Evolutionary conservation across 768 basidiomycete species (phyloP), one percentile per base, ranked within the genome.

Genomic region (Tylopilus plumbeoviolaceoides): DNA sequence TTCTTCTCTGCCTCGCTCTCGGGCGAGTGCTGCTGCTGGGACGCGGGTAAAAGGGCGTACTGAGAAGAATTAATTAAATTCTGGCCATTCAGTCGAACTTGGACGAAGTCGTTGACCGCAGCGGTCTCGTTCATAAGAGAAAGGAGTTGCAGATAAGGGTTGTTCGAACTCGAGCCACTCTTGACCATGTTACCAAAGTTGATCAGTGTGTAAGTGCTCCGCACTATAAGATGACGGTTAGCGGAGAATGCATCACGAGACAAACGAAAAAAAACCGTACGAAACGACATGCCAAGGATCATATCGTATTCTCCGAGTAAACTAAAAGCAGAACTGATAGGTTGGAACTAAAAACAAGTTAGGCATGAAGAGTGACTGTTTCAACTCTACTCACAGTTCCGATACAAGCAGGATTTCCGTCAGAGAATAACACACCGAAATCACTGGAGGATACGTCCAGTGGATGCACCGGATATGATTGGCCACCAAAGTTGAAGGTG

Each of bases 221-320:
- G 85, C 55, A 91, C 89, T 91, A n/a, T 56, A 25, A 47, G 43
- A 44, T 11, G 17, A 41, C 11, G 12, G 44, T 65, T 33, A 60
- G 31, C 44, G 21, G 20, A 54, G 25, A 25, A 38, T 31, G 48
- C 5, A 12, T 21, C 15, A n/a, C 10, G 36, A 35, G 30, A 17
- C 17, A 18, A 28, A 46, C 9, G 27, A 31, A 35, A 40, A 36
- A 5, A 40, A 36, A 5, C 69, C 86, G 59, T 69, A 90, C 88
- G 51, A 73, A 91, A 89, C 49, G 78, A 78, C 87, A 89, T 89
- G 57, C 89, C 89, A 45, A 90, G 76, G 60, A 91, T 88, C 76
- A 90, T 83, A 59, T 91, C 89, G 57, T 87, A 91, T 63, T 85
- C 77, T 57, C 87, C 85, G 25, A 87, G 77, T 39, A 89, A 57